Base-by-base conservation (phyloP, 139 green algal species). In the Yamagishiella unicocca region DNA sequence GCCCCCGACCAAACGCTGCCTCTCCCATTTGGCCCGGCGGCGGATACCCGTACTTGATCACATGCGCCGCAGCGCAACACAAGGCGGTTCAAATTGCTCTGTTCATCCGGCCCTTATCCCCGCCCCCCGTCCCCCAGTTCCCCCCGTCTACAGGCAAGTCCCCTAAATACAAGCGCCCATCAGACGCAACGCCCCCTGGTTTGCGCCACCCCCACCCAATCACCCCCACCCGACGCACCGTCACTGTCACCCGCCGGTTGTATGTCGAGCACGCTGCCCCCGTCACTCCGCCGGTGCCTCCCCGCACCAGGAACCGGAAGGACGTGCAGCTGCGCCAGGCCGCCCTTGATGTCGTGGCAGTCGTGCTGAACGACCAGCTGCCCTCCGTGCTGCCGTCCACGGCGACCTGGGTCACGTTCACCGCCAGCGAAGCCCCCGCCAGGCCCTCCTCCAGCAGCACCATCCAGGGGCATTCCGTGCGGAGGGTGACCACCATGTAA, bases 381-480 rank as follows among this genome's bases (percentile, higher is more conserved):
- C n/a, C 74, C 31, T 33, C 31, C 6, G 25, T 58, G 33, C 50
- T 10, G 74, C 74, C 74, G 50, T n/a, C 22, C 10, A 50, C n/a
- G 10, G 7, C 46, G 10, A 82, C 42, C 25, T 79, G 31, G 22
- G 31, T 54, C 35, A 83, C 54, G 33, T 14, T 29, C 4, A 83
- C 38, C 12, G 25, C 54, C 24, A 83, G 0, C 54, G 76, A 38
- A 29, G 54, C 35, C 22, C 33, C 58, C 22, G 42, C 3, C 40
- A 61, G 43, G 19, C 7, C 22, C 8, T 6, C 7, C 38, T 54
- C 61, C 25, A 85, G 58, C 29, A 29, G 5, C 78, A 85, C 75
- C 38, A 75, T 45, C 61, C 61, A 85, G 40, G 78, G 78, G 78
- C 78, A 85, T 10, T 76, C 43, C 38, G 75, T 58, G 12, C 38